Evolutionary conservation across 257 asterid genomes (phyloP).

Genomic region (Catharanthus roseus): DNA sequence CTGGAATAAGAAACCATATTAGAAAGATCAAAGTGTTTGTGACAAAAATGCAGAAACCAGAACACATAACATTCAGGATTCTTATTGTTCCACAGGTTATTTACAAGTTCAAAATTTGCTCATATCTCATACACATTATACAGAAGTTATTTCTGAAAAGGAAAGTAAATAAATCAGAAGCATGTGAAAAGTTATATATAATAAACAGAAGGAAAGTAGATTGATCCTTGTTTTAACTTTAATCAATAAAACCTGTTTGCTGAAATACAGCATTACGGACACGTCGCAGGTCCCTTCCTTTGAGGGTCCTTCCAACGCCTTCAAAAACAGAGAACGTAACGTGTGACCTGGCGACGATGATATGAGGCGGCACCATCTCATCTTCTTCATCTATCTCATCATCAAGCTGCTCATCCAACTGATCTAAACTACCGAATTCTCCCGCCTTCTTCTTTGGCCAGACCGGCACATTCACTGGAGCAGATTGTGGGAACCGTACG

Average conservation of each 20-base stretch:
- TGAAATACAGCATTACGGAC: conserved; percentile 83
- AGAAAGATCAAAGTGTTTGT: no score
- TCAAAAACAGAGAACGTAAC: conserved; percentile 87
- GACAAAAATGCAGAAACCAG: no score
- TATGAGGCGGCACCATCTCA: conserved; percentile 93
- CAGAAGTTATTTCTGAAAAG: conserved; percentile 7
- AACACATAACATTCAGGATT: background rate
- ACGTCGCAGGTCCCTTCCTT: conserved; percentile 78
- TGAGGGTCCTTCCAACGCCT: conserved; percentile 83
- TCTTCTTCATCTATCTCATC: conserved; percentile 33
- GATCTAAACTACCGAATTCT: conserved; percentile 20
- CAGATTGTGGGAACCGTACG: conserved; percentile 55
- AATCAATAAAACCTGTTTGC: conserved; percentile 87
- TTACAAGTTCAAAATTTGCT: conserved; percentile 5
- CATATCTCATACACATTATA: background rate
- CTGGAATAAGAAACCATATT: background rate
- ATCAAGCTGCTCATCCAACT: conserved; percentile 44
- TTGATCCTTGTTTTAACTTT: conserved; percentile 8
- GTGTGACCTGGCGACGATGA: conserved; percentile 84
- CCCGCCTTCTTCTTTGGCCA: conserved; percentile 44
- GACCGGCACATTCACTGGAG: conserved; percentile 71
- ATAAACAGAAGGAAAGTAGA: background rate
- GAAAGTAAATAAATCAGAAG: background rate
- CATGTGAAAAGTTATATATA: background rate
- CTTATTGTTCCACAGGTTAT: background rate